Percentiles rank a stretch among this genome's conserved stretches.
These are phyloP conservation scores for Chlorella sp. DNA, from an alignment of 139 green algal species.

Conservation along the genomic window DNA sequence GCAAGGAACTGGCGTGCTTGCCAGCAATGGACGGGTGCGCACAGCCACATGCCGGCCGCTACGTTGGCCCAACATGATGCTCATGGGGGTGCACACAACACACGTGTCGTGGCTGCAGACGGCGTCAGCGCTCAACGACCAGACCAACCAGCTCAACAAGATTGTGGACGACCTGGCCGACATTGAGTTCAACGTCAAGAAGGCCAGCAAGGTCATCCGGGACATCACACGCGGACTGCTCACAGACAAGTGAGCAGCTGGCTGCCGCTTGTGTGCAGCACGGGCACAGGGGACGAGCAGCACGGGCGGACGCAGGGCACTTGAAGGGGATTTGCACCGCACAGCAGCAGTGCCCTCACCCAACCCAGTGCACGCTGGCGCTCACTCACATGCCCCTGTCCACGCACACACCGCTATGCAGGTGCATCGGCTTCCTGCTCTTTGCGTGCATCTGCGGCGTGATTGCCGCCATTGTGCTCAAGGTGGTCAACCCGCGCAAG, in stretches of 20 bases:
- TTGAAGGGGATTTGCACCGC: too few relatives aligned
- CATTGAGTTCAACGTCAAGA: slow-evolving; percentile 89
- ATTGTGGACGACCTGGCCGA: slow-evolving; percentile 79
- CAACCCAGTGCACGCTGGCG: too few relatives aligned
- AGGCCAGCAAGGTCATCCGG: slow-evolving; percentile 67
- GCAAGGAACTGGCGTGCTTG: too few relatives aligned
- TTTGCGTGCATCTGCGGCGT: slow-evolving; percentile 62
- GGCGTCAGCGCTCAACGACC: slow-evolving; percentile 64
- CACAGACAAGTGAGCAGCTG: slow-evolving; percentile 72
- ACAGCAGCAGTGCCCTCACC: too few relatives aligned
- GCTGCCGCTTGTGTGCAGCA: not conserved
- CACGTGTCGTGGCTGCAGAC: slow-evolving; percentile 42
- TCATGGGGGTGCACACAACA: not conserved
- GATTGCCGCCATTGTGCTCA: slow-evolving; percentile 61
- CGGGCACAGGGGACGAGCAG: not conserved
- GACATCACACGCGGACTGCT: slow-evolving; percentile 77
- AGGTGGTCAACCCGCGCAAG: slow-evolving; percentile 55
- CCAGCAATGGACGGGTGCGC: too few relatives aligned
- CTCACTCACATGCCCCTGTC: too few relatives aligned
- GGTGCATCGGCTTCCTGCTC: slow-evolving; percentile 73
- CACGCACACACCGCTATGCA: too few relatives aligned
- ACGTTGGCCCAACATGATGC: too few relatives aligned
- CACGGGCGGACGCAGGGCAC: too few relatives aligned
- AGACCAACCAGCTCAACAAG: slow-evolving; percentile 72
- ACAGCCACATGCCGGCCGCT: too few relatives aligned